These are phyloP conservation scores for Trichothecium sympodiale DNA, from an alignment of 2,329 filamentous ascomycete species.

Conservation along the genomic window DNA sequence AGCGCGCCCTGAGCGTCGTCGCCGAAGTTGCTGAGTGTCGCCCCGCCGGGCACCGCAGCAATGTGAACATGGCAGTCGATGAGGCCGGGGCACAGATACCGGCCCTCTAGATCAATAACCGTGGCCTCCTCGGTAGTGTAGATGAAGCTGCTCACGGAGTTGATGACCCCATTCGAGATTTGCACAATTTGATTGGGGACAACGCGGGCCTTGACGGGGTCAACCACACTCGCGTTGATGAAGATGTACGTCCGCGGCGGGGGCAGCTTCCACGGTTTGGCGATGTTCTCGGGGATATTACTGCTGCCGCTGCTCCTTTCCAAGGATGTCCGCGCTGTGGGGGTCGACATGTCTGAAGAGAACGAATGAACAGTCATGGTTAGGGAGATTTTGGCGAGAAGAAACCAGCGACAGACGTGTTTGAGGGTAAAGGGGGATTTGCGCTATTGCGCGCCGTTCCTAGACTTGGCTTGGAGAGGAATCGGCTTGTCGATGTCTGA, in stretches of 20 bases:
- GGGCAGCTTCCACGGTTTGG: constrained; percentile 24
- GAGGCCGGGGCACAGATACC: constrained; percentile 20
- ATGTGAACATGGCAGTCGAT: constrained; percentile 23
- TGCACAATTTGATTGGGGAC: constrained; percentile 17
- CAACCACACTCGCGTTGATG: constrained; percentile 31
- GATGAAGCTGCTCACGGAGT: constrained; percentile 8
- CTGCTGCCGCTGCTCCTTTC: too few relatives aligned
- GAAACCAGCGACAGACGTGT: too few relatives aligned
- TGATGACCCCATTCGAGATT: constrained; percentile 22
- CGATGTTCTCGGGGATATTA: constrained; percentile 9
- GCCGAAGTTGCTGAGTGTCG: constrained; percentile 11
- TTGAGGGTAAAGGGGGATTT: background rate
- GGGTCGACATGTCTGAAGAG: too few relatives aligned
- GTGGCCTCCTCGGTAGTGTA: too few relatives aligned
- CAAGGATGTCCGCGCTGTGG: too few relatives aligned
- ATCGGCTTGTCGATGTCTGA: too few relatives aligned
- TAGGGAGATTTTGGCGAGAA: too few relatives aligned
- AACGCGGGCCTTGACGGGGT: constrained; percentile 22
- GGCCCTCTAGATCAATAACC: constrained; percentile 15
- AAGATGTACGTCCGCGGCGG: constrained; percentile 22
- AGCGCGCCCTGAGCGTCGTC: constrained; percentile 23
- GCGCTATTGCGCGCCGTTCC: too few relatives aligned
- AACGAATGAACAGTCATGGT: too few relatives aligned
- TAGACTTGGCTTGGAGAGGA: too few relatives aligned
- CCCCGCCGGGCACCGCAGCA: constrained; percentile 16